Percentiles rank a stretch among this genome's conserved stretches.
Conservation (phyloP, 371 early-diverging fungal genomes). For the Aphelidium insulamus region DNA sequence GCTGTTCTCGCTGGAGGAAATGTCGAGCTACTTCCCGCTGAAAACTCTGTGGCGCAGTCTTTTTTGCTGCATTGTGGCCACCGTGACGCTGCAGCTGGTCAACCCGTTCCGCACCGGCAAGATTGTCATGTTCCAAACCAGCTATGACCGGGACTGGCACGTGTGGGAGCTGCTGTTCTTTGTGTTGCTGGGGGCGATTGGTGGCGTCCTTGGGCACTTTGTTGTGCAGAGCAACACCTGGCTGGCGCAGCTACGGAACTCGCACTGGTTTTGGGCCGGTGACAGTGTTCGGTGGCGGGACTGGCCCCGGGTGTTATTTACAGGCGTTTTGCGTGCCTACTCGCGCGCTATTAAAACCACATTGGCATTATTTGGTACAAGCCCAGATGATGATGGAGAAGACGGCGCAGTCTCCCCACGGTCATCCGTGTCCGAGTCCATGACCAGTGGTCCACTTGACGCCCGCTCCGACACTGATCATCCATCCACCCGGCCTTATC, state of each 20-base stretch:
- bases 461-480: too few relatives aligned
- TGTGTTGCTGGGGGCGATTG: constrained; percentile 57
- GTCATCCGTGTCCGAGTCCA: too few relatives aligned
- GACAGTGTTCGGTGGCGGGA: not conserved
- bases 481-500: too few relatives aligned
- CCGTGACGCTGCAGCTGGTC: constrained; percentile 64
- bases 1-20: constrained; percentile 85
- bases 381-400: too few relatives aligned
- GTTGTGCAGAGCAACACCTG: not conserved
- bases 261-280: not conserved
- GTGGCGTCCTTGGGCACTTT: constrained; percentile 45
- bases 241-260: not conserved
- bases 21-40: constrained; percentile 78
- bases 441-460: too few relatives aligned
- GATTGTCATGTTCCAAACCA: constrained; percentile 83
- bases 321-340: not conserved
- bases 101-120: constrained; percentile 87
- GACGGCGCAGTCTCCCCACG: too few relatives aligned
- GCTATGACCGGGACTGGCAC: constrained; percentile 70
- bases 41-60: constrained; percentile 87
- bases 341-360: constrained; percentile 2
- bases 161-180: constrained; percentile 66
- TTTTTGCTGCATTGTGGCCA: constrained; percentile 79
- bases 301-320: not conserved
- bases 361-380: too few relatives aligned